Conservation (phyloP, 2,329 filamentous ascomycete genomes). For the Xylaria arbuscula region DNA sequence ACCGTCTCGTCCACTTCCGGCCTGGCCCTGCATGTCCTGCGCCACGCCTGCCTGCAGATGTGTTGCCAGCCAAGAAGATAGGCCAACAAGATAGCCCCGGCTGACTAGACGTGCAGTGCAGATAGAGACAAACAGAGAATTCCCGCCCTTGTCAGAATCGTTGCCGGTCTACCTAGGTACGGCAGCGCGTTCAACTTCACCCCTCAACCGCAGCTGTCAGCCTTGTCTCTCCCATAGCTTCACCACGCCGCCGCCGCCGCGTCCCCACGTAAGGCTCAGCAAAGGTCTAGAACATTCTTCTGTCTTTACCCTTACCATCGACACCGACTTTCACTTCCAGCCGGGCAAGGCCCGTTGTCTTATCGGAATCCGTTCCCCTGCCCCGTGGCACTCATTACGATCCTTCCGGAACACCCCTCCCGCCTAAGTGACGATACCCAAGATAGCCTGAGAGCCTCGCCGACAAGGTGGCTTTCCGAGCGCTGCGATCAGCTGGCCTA, state of each 20-base stretch:
- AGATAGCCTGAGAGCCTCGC: slow-evolving; percentile 37
- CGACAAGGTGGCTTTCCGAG: slow-evolving; percentile 66
- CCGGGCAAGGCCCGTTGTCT: slow-evolving; percentile 1
- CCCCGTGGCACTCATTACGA: slow-evolving; percentile 1
- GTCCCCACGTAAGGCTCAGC: slow-evolving; percentile 6
- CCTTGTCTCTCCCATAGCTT: slow-evolving; percentile 10
- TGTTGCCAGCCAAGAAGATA: slow-evolving; percentile 5
- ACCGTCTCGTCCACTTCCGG: slow-evolving; percentile 1
- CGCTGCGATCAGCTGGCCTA: slow-evolving; percentile 65
- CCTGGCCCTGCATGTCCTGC: slow-evolving; percentile 9
- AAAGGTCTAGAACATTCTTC: slow-evolving; percentile 22
- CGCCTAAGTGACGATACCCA: slow-evolving; percentile 38
- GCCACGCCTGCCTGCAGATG: slow-evolving; percentile 22
- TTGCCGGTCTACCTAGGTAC: background rate
- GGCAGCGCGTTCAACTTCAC: background rate
- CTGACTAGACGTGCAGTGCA: slow-evolving; percentile 10
- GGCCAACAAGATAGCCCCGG: slow-evolving; percentile 1
- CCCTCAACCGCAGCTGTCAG: slow-evolving; percentile 17
- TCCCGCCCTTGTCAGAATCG: slow-evolving; percentile 1
- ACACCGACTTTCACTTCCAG: background rate
- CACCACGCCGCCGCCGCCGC: too few species aligned
- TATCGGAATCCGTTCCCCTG: slow-evolving; percentile 6
- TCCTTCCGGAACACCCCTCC: slow-evolving; percentile 1
- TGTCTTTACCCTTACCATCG: background rate
- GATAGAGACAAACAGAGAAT: slow-evolving; percentile 14